Percentiles rank a stretch among this genome's conserved stretches.
Conservation (phyloP, 2,329 filamentous ascomycete genomes). For the Fusarium clavum region DNA sequence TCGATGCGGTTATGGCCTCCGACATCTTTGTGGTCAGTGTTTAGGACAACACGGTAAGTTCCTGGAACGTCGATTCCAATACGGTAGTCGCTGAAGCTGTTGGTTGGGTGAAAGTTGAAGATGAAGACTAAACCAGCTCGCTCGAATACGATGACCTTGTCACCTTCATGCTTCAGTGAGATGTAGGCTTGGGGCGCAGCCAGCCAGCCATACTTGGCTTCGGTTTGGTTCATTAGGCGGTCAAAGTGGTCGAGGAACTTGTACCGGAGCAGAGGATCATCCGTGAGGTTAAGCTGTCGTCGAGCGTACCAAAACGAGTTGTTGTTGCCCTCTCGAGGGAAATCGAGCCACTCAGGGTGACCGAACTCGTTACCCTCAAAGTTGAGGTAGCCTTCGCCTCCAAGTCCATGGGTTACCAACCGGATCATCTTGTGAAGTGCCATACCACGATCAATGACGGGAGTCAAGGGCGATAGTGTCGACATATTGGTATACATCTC, state of each 20-base stretch:
- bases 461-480: constrained; percentile 81
- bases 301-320: constrained; percentile 96
- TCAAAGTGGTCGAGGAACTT: constrained; percentile 95
- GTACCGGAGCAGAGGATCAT: constrained; percentile 88
- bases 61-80: constrained; percentile 87
- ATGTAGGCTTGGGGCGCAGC: constrained; percentile 88
- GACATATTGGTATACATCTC: constrained; percentile 99
- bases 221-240: constrained; percentile 86
- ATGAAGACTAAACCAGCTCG: constrained; percentile 89
- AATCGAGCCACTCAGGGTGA: constrained; percentile 98
- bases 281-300: constrained; percentile 91
- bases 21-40: constrained; percentile 80
- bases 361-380: constrained; percentile 99
- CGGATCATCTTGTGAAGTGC: constrained; percentile 98
- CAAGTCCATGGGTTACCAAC: constrained; percentile 88
- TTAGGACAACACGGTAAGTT: constrained; percentile 87
- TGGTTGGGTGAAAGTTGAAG: constrained; percentile 92
- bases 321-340: constrained; percentile 90
- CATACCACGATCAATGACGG: constrained; percentile 90
- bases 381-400: constrained; percentile 97
- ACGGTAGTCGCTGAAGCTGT: constrained; percentile 91
- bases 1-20: constrained; percentile 85
- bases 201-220: constrained; percentile 93
- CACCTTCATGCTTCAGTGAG: constrained; percentile 89
- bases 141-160: constrained; percentile 97